phyloP scores from a whole-genome alignment of 805 yeast genomes.

The Grigorovia jiainica region DNA sequence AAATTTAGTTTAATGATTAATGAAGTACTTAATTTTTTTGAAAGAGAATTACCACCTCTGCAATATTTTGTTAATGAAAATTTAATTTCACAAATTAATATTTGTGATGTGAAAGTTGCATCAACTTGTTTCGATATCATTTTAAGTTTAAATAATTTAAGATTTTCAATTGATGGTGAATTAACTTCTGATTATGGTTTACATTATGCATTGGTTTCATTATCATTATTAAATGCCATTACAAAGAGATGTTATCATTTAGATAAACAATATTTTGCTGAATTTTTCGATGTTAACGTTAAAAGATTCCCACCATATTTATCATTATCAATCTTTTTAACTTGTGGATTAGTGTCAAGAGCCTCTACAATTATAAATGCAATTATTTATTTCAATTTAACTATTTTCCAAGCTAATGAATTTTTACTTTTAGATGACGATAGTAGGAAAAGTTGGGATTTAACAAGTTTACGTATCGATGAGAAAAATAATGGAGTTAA shows the following conservation, averaged over 20 bases:
- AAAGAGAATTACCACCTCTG: conserved; percentile 2
- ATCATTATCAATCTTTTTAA: background rate
- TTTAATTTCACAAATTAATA: background rate
- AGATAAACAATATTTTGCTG: conserved; percentile 15
- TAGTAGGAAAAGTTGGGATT: conserved; percentile 5
- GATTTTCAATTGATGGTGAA: conserved; percentile 9
- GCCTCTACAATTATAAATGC: conserved; percentile 4
- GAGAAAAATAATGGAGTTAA: conserved; percentile 1
- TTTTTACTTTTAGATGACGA: conserved; percentile 1
- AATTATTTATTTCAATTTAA: conserved; percentile 4
- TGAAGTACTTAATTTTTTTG: conserved; percentile 2
- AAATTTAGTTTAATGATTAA: conserved; percentile 4
- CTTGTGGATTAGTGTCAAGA: conserved; percentile 6
- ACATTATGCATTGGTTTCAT: conserved; percentile 7
- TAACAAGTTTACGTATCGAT: conserved; percentile 3
- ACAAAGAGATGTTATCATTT: conserved; percentile 6
- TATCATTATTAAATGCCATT: conserved; percentile 11
- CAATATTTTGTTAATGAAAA: background rate
- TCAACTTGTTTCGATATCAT: conserved; percentile 4
- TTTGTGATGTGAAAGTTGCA: conserved; percentile 2
- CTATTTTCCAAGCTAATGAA: conserved; percentile 2
- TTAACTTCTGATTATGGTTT: conserved; percentile 2
- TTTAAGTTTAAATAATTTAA: conserved; percentile 9
- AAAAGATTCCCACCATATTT: conserved; percentile 16
- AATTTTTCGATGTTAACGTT: conserved; percentile 4